Conservation (phyloP, 2,329 filamentous ascomycete species). For the Paraconiothyrium brasiliense region DNA sequence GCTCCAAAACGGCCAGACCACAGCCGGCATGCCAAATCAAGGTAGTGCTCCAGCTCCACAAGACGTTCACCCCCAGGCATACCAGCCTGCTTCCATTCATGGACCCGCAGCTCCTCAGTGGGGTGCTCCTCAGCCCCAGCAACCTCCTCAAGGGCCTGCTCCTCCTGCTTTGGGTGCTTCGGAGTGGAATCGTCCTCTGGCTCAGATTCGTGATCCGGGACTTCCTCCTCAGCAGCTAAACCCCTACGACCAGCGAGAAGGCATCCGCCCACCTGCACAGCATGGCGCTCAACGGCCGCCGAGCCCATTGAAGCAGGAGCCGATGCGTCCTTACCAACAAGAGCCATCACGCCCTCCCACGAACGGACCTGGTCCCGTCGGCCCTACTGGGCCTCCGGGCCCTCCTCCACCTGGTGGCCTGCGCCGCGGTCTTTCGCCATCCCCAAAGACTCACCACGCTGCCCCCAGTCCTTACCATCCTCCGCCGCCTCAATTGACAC, state of each 20-base stretch:
- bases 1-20: constrained; percentile 79
- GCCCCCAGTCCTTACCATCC: constrained; percentile 62
- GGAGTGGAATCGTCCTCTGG: constrained; percentile 71
- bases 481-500: constrained; percentile 56
- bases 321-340: constrained; percentile 73
- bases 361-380: constrained; percentile 54
- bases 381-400: constrained; percentile 49
- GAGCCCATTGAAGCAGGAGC: constrained; percentile 76
- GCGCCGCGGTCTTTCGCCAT: constrained; percentile 65
- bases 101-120: constrained; percentile 89
- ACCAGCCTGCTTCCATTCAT: constrained; percentile 82
- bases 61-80: constrained; percentile 94
- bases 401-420: constrained; percentile 52
- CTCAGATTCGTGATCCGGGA: constrained; percentile 74
- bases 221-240: constrained; percentile 77
- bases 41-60: constrained; percentile 86
- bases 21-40: constrained; percentile 74
- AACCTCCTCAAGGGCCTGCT: constrained; percentile 71
- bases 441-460: constrained; percentile 66
- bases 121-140: constrained; percentile 77
- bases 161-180: constrained; percentile 62
- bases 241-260: constrained; percentile 82
- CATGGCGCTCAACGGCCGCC: constrained; percentile 73
- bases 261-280: constrained; percentile 72
- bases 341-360: constrained; percentile 67